Evolutionary conservation across 83 land plant species (phyloP).

Genomic region (Picea mariana): DNA sequence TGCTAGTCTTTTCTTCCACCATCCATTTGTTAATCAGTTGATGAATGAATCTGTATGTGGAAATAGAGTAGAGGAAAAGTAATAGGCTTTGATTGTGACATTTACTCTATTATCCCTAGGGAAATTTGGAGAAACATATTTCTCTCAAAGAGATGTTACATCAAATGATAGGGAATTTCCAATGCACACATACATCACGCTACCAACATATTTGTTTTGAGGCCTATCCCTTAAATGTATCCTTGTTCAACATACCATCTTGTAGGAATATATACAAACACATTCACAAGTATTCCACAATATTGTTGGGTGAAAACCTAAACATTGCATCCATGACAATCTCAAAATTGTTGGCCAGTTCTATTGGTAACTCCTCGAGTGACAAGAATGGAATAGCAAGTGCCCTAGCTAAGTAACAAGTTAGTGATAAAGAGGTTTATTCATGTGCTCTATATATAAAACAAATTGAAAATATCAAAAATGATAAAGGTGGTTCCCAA

Average conservation of each 20-base stretch:
- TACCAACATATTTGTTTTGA: constrained; percentile 96
- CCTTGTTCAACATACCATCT: constrained; percentile 99
- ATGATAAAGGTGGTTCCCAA: constrained; percentile 89
- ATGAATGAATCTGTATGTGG: too few relatives aligned
- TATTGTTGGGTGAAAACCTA: constrained; percentile 49
- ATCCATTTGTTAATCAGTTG: too few relatives aligned
- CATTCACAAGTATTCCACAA: constrained; percentile 46
- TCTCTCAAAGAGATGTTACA: constrained; percentile 79
- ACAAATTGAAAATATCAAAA: constrained; percentile 85
- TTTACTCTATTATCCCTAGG: too few relatives aligned
- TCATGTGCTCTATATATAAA: constrained; percentile 84
- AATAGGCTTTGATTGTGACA: too few relatives aligned
- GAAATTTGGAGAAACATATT: constrained; percentile 18
- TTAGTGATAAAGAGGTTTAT: constrained; percentile 79
- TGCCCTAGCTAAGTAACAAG: constrained; percentile 81
- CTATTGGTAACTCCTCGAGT: constrained; percentile 65
- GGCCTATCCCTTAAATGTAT: constrained; percentile 67
- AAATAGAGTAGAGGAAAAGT: too few relatives aligned
- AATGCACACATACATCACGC: constrained; percentile 92
- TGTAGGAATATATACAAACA: constrained; percentile 93
- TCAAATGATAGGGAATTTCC: constrained; percentile 75
- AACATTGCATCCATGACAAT: constrained; percentile 92
- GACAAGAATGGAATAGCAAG: constrained; percentile 76
- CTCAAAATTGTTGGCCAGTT: constrained; percentile 66
- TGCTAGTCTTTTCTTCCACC: too few relatives aligned